Conservation (phyloP, 768 basidiomycete species). For the Antrodiella citrinella region DNA sequence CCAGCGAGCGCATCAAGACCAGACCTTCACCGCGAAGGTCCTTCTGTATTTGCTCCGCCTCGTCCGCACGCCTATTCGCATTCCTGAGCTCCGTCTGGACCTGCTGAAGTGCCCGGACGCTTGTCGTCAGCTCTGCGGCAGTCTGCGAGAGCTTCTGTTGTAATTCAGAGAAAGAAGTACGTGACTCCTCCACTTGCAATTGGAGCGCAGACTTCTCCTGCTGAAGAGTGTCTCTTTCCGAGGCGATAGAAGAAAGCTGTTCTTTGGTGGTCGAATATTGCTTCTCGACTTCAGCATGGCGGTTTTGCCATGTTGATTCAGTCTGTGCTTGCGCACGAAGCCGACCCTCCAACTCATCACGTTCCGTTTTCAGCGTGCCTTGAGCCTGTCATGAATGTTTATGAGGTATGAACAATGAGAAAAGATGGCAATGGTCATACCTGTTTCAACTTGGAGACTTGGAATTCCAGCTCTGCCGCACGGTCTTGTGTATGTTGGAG, state of each 20-base stretch:
- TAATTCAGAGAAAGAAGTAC: conserved; percentile 40
- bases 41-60: conserved; percentile 63
- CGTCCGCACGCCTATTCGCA: conserved; percentile 61
- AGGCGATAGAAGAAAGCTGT: conserved; percentile 35
- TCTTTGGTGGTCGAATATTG: conserved; percentile 31
- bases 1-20: conserved; percentile 70
- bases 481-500: conserved; percentile 75
- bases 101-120: conserved; percentile 49
- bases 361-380: conserved; percentile 49
- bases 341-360: conserved; percentile 45
- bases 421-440: conserved; percentile 25
- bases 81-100: conserved; percentile 58
- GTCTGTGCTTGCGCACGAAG: conserved; percentile 32
- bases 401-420: not conserved
- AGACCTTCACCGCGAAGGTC: conserved; percentile 73
- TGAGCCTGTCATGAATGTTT: conserved; percentile 36
- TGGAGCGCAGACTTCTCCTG: conserved; percentile 45
- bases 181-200: conserved; percentile 36
- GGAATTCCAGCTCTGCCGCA: conserved; percentile 78
- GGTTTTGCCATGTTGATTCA: conserved; percentile 40
- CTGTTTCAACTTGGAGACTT: conserved; percentile 73
- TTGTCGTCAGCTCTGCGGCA: conserved; percentile 42
- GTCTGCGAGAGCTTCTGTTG: conserved; percentile 53
- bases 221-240: conserved; percentile 38
- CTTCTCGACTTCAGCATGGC: conserved; percentile 39